Evolutionary conservation across 441 rosid species (phyloP), one percentile per base, ranked within the genome.

Genomic region (Eutrema salsugineum): DNA sequence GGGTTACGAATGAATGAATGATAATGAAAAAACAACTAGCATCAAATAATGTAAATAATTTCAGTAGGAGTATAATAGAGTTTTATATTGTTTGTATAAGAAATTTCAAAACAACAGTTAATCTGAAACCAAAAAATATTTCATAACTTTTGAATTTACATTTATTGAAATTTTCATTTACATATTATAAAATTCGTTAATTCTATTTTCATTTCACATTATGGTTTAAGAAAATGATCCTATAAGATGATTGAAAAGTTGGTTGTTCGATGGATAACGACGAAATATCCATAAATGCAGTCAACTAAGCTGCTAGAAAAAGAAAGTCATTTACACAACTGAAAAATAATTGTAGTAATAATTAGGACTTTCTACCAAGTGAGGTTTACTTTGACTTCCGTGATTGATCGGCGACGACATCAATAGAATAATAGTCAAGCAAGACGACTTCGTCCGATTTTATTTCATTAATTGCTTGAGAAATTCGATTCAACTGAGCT

Each of bases 211-310:
- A 66, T 30, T 30, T 30, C 5, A 63, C 66, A 65, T 14, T 17
- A 65, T 72, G 7, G 55, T 35, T 35, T 27, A 36, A 65, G 46
- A 36, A 10, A 35, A 16, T 55, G 16, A 46, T 33, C 3, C 5
- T 59, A n/a, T 27, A 38, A 40, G 68, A 14, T 51, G 1, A 67
- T 43, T 33, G 17, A 32, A 43, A 54, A 46, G 50, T 54, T 53
- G 11, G 69, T 68, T 75, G 69, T 51, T 42, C 10, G 78, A 75
- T 75, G 32, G 78, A 61, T 35, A 27, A 75, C 28, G 55, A 59
- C 56, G 56, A 58, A 60, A 33, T 8, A 14, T 14, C 14, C 28
- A 68, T 75, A 75, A 68, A 75, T 75, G 78, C 51, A 75, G 78
- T 75, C 74, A 68, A 68, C 78, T 12, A 61, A 74, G 59, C 59